Evolutionary conservation across 306 rosid genomes (phyloP), one percentile per base, ranked within the genome.

Genomic region (Senna tora): DNA sequence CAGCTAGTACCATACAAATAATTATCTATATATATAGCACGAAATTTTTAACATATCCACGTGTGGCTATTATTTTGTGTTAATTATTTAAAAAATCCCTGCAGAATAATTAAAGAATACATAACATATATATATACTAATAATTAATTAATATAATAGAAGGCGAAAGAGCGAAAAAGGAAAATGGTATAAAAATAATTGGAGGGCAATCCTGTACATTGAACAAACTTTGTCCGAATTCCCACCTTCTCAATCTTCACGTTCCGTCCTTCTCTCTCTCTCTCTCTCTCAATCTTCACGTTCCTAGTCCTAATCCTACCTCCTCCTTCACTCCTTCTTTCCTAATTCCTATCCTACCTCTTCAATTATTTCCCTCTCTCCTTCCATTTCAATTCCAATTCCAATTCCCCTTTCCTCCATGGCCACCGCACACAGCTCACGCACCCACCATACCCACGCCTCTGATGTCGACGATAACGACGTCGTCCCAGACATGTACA

Each of bases 371-470:
- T 43, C 75, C 52, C 20, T 20, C 21, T 52, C 21, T 12, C 52
- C 33, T 33, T 39, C 30, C 30, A 14, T 7, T 60, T 19, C 51
- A 61, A 9, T 19, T 43, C 9, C 46, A 41, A 41, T 13, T 51
- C 21, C 73, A 30, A 2, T 46, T 67, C 62, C 20, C 12, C 65
- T 7, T 32, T 59, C 36, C 19, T 21, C 83, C 77, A 91, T 88
- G 96, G 83, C 88, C 49, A 71, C 67, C 28, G 9, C 69, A 39
- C 69, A 39, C 69, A 65, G 10, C 78, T 82, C 91, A 50, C 78
- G 30, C 77, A 61, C 71, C 78, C 87, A 77, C 8, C 21, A 58
- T n/a, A 19, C 52, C 74, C 52, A 63, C 75, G 6, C 60, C 70
- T 33, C 77, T 15, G 81, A 77, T 4, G 82, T 69, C 1, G 56